Base-by-base conservation (phyloP, 2,329 filamentous ascomycete species). In the Botrytis paeoniae region DNA sequence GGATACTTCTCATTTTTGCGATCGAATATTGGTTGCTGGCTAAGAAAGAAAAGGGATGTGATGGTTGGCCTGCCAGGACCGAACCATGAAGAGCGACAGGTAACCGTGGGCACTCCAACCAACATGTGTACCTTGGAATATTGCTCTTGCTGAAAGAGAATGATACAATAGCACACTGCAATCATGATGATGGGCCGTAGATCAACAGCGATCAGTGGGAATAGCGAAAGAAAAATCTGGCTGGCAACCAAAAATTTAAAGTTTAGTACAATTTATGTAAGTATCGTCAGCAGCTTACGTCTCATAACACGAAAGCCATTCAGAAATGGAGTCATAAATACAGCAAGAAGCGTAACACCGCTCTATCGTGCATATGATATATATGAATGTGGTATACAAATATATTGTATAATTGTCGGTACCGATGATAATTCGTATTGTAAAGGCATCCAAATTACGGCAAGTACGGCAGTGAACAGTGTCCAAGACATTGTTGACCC, bases 281-380 rank as follows among this genome's bases (percentile, higher is more conserved):
- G 18, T 29, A 70, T 39, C 69, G 32, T 41, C 69, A 70, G 59
- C 69, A 48, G 32, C 59, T 70, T 70, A 70, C 68, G 39, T 35
- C 41, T 45, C 22, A 43, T 29, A 32, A 41, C 14, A 41, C 35
- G 22, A 63, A 63, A 12, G 39, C 39, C 39, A n/a, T 62, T 35
- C 7, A 14, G 14, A 9, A 37, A 60, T 43, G 54, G 37, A 61
- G 54, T 61, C 18, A 8, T 25, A 6, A 37, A 37, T 29, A 43
- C 39, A 60, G 45, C n/a, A 18, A 35, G 20, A 39, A 70, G 39
- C 29, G 57, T 48, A 45, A 70, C 9, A 41, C 35, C 39, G 18
- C 48, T 39, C 48, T 54, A 25, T 57, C 20, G 29, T 41, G 32
- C 48, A 51, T 51, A 16, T 14, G 25, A 69, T 57, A 68, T 54